These are phyloP conservation scores for Colletotrichum sansevieriae DNA, from an alignment of 2,329 filamentous ascomycete species.

Conservation along the genomic window DNA sequence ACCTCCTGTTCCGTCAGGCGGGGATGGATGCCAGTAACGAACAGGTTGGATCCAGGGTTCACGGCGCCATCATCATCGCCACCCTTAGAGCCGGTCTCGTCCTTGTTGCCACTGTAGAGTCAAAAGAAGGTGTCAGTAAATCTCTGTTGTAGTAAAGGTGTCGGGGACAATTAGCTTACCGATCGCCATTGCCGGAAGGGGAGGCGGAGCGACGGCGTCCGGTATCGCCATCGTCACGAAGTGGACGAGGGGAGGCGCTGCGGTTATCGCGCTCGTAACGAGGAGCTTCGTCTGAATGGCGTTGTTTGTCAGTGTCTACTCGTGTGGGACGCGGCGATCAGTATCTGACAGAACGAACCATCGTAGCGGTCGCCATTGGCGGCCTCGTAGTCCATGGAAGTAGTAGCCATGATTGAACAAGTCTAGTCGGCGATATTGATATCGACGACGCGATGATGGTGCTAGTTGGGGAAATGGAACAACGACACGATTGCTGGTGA, in stretches of 20 bases:
- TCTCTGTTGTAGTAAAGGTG: neutral
- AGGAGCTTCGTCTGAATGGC: conserved; percentile 68
- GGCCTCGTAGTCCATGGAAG: conserved; percentile 78
- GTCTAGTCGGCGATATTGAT: neutral
- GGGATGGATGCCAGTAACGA: conserved; percentile 98
- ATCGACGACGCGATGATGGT: conserved; percentile 13
- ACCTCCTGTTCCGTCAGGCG: conserved; percentile 91
- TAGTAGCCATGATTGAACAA: conserved; percentile 67
- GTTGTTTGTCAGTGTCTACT: conserved; percentile 26
- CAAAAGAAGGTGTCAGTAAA: conserved; percentile 32
- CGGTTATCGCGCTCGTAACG: conserved; percentile 77
- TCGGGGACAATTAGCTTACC: conserved; percentile 53
- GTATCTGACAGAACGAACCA: conserved; percentile 59
- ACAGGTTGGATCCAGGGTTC: conserved; percentile 97
- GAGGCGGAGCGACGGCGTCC: conserved; percentile 73
- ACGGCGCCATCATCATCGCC: conserved; percentile 82
- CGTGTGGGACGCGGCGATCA: conserved; percentile 21
- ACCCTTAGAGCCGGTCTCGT: conserved; percentile 63
- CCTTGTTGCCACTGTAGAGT: conserved; percentile 61
- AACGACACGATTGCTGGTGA: conserved; percentile 37
- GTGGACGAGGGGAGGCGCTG: conserved; percentile 73
- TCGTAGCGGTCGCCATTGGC: conserved; percentile 76
- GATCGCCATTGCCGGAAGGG: conserved; percentile 66
- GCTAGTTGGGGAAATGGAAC: conserved; percentile 6
- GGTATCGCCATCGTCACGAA: conserved; percentile 72